Evolutionary conservation across 1,139 yeast species (phyloP).

Genomic region (Wickerhamomyces sp.): DNA sequence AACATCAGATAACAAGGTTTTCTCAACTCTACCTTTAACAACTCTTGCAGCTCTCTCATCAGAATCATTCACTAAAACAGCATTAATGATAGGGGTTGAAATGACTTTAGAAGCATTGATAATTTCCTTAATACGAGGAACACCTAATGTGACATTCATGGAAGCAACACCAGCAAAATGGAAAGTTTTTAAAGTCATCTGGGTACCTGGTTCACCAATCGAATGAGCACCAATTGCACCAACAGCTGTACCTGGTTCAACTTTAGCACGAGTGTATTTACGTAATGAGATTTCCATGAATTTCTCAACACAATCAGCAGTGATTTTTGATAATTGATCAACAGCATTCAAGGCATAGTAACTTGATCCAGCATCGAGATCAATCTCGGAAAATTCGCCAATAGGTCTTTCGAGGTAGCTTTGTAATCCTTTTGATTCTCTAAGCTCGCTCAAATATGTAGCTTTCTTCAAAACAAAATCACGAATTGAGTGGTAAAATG

Average conservation of each 20-base stretch:
- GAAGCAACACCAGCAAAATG: constrained; percentile 99
- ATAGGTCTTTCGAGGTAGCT: constrained; percentile 41
- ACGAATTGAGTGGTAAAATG: constrained; percentile 70
- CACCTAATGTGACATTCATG: constrained; percentile 98
- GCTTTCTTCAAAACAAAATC: constrained; percentile 60
- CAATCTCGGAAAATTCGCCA: constrained; percentile 36
- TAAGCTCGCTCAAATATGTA: constrained; percentile 45
- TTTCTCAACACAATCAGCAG: constrained; percentile 52
- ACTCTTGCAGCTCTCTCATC: constrained; percentile 99
- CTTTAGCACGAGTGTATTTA: constrained; percentile 86
- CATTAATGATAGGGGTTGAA: constrained; percentile 95
- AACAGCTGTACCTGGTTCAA: constrained; percentile 99
- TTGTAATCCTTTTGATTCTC: constrained; percentile 51
- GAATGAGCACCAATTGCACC: constrained; percentile 99
- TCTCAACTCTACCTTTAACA: constrained; percentile 95
- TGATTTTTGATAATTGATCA: constrained; percentile 70
- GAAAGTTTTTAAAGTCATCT: constrained; percentile 97
- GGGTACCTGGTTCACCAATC: constrained; percentile 99
- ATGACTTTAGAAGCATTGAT: constrained; percentile 94
- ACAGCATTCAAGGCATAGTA: constrained; percentile 44
- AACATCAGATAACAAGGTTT: constrained; percentile 82
- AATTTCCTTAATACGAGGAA: constrained; percentile 97
- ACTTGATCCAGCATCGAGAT: constrained; percentile 41
- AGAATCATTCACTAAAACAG: constrained; percentile 84
- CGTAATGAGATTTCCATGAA: constrained; percentile 75